Conservation (phyloP, 306 rosid species). For the Fragaria nilgerrensis region DNA sequence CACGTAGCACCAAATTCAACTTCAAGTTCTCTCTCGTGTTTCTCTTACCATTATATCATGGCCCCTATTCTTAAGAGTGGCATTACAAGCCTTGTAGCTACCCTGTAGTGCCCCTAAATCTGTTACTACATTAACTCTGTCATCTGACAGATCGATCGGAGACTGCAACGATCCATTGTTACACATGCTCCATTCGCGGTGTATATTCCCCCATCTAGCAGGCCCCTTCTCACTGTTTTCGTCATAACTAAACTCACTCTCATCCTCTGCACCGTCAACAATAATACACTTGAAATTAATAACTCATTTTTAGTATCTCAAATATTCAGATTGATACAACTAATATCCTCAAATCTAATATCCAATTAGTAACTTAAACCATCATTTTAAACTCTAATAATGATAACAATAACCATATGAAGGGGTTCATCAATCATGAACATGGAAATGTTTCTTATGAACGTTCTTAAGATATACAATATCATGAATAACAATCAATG, state of each 20-base stretch:
- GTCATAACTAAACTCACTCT: conserved; percentile 52
- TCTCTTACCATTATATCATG: conserved; percentile 63
- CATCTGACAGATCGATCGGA: conserved; percentile 52
- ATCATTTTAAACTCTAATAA: background rate
- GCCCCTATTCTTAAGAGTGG: conserved; percentile 65
- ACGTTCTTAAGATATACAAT: background rate
- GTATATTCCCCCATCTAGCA: conserved; percentile 56
- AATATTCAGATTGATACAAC: background rate
- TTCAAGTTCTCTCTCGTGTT: background rate
- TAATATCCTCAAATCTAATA: background rate
- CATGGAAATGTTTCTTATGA: background rate
- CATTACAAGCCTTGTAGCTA: conserved; percentile 49
- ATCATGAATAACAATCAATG: background rate
- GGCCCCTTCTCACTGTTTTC: conserved; percentile 49
- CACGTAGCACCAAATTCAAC: background rate
- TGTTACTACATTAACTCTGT: conserved; percentile 42
- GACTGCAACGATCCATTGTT: conserved; percentile 68
- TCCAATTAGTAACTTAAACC: background rate
- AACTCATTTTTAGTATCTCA: background rate
- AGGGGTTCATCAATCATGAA: background rate
- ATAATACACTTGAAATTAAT: background rate
- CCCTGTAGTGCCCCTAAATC: conserved; percentile 31
- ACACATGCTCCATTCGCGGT: conserved; percentile 52
- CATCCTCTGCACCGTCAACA: conserved; percentile 44
- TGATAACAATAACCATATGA: background rate